A percentile compares a stretch with the other conserved stretches of the same genome.
These are phyloP conservation scores for Pontederia crassipes DNA, from an alignment of 176 grass and related monocot genomes.

Conservation along the genomic window DNA sequence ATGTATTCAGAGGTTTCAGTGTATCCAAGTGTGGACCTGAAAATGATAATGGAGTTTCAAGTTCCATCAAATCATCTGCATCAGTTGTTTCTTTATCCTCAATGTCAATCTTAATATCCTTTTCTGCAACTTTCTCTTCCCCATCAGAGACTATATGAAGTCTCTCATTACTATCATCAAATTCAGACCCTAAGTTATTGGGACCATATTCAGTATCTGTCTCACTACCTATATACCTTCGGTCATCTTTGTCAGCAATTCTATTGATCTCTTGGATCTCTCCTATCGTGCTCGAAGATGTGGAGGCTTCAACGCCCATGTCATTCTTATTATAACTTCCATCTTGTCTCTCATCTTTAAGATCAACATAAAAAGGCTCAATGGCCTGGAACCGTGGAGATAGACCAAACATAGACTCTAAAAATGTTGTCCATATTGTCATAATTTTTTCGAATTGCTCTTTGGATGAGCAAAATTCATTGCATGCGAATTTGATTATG, in stretches of 20 bases:
- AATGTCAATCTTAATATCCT: slow-evolving; percentile 63
- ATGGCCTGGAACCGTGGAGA: slow-evolving; percentile 21
- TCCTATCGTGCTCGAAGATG: too few species aligned
- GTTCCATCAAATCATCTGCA: slow-evolving; percentile 43
- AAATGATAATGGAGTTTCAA: slow-evolving; percentile 29
- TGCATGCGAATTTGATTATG: slow-evolving; percentile 4
- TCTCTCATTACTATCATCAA: slow-evolving; percentile 62
- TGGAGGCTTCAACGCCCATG: slow-evolving; percentile 1
- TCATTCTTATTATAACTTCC: slow-evolving; percentile 45
- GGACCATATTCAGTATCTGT: slow-evolving; percentile 70
- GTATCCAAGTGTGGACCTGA: slow-evolving; percentile 47
- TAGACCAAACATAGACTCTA: slow-evolving; percentile 12
- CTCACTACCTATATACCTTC: slow-evolving; percentile 70
- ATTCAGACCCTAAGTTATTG: slow-evolving; percentile 68
- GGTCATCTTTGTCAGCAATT: slow-evolving; percentile 39
- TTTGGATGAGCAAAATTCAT: background rate
- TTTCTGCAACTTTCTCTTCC: slow-evolving; percentile 60
- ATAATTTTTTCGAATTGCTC: slow-evolving; percentile 3
- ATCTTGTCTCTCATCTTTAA: slow-evolving; percentile 19
- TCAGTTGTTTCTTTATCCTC: slow-evolving; percentile 66
- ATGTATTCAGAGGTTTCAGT: slow-evolving; percentile 57
- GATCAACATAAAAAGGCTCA: background rate
- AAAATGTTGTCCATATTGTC: slow-evolving; percentile 13
- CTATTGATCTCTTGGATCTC: too few species aligned
- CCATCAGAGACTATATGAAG: slow-evolving; percentile 69